Evolutionary conservation across 169 alveolate species (phyloP), one percentile per base, ranked within the genome.

Genomic region (Besnoitia besnoiti): DNA sequence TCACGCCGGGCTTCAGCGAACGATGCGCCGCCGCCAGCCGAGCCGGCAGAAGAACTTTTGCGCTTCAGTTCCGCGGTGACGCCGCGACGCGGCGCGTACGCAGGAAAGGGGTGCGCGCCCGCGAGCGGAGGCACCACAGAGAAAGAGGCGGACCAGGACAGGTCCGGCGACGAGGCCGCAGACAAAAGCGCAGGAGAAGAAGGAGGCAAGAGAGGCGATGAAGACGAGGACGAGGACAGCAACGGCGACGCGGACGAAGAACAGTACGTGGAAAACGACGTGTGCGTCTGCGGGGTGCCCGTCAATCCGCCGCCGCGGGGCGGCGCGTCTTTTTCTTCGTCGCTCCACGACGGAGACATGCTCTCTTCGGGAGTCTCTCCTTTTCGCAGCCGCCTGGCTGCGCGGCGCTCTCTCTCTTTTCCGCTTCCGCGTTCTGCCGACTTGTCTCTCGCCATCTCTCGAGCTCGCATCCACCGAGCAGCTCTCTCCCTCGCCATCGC

Each of bases 81-180:
- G n/a, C n/a, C n/a, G n/a, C n/a, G n/a, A n/a, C n/a, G n/a, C n/a
- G n/a, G n/a, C 19, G 62, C 62, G 19, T 10, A 10, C 30, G 19
- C 19, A 19, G 62, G 19, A 50, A 10, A 19, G 62, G 62, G 19
- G 62, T 10, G 62, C 10, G 62, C 10, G 19, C 30, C 30, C 10
- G 62, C 62, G 62, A 19, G 30, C 19, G 62, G 30, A 10, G 62
- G 10, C 62, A 19, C 19, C 19, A 19, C 62, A 19, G 62, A 50
- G 19, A 50, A 50, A 50, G 62, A 50, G 19, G 62, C 62, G 19
- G 62, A 50, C 10, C 30, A 50, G 19, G 62, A 50, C 30, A 50
- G 62, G 80, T 21, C 80, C 24, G 91, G 0, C 67, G 82, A 10
- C 85, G 91, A 10, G 62, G 85, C 61, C 55, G 91, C 91, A 87